Percentiles rank a stretch among this genome's conserved stretches.
Conservation (phyloP, 1,284 basidiomycete species). For the Sporisorium exsertum region DNA sequence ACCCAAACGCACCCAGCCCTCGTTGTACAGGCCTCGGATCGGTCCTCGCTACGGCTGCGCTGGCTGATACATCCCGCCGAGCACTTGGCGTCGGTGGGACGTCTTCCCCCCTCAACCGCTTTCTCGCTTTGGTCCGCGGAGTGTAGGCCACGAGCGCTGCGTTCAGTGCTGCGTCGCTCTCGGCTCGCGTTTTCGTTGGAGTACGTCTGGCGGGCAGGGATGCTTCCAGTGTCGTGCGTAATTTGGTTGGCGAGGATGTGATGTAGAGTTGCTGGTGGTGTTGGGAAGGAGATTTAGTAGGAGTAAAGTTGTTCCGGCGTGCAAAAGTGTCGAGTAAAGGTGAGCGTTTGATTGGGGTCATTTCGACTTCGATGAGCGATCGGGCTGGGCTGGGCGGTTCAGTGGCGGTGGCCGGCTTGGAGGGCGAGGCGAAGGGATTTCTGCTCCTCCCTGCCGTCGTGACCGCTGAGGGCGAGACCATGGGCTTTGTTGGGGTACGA, state of each 20-base stretch:
- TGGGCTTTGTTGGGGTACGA: slow-evolving; percentile 29
- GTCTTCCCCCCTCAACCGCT: slow-evolving; percentile 61
- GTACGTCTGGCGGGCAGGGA: slow-evolving; percentile 11
- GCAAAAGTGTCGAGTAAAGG: slow-evolving; percentile 14
- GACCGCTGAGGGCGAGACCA: background rate
- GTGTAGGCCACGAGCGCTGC: slow-evolving; percentile 45
- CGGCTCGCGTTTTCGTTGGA: slow-evolving; percentile 14
- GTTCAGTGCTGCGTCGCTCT: slow-evolving; percentile 24
- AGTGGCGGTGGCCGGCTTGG: slow-evolving; percentile 1
- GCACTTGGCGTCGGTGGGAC: slow-evolving; percentile 50
- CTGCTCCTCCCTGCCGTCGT: slow-evolving; percentile 1
- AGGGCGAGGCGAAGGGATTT: slow-evolving; percentile 41
- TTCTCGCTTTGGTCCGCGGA: slow-evolving; percentile 60
- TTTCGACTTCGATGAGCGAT: slow-evolving; percentile 41
- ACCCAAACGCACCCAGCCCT: slow-evolving; percentile 27
- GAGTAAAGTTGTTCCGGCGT: slow-evolving; percentile 11
- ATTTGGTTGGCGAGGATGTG: slow-evolving; percentile 28
- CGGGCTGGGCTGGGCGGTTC: slow-evolving; percentile 25
- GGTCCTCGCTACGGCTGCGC: background rate
- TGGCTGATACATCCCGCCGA: slow-evolving; percentile 1
- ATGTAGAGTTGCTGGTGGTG: slow-evolving; percentile 13
- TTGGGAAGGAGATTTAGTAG: slow-evolving; percentile 11
- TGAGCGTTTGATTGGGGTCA: slow-evolving; percentile 39
- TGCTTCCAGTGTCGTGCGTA: slow-evolving; percentile 23
- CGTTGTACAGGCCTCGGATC: slow-evolving; percentile 19